Base-by-base conservation (phyloP, 2,329 filamentous ascomycete genomes). In the Fusarium brevicatenulatum region DNA sequence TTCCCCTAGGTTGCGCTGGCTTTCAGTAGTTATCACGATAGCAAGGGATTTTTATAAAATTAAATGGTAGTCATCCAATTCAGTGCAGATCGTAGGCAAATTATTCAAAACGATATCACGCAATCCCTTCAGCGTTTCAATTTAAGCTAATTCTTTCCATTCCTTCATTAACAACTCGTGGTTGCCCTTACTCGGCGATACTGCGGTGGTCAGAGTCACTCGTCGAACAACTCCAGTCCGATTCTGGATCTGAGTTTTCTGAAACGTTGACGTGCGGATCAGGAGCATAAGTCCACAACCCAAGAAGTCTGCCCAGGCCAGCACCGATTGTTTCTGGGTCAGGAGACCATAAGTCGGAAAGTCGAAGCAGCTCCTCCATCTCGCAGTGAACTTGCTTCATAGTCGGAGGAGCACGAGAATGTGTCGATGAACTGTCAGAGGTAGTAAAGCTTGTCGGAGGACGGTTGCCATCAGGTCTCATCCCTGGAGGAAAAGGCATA, bases 91-190 rank as follows among this genome's bases (percentile, higher is more conserved):
- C 9, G 2, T 28, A 28, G 12, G 44, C 10, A 2, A 28, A 10
- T 15, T 21, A 7, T 10, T 2, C 5, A 3, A 28, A 16, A 2
- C 18, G 1, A 47, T 9, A 30, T 21, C 1, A 30, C 4, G 21
- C 4, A 16, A 11, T 5, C 9, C 13, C 25, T 11, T 47, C 16
- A 0, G 1, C 2, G 9, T 7, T 28, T 21, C 44, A 46, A 10
- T 15, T 21, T 46, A 7, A 47, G 15, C 19, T 13, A 16, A 4
- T 9, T 1, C 28, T 2, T 18, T 2, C 0, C 3, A 23, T 13
- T 32, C 10, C 21, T 18, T 32, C 10, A 32, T 49, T 1, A 6
- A 4, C 3, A n/a, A n/a, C 11, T 4, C 4, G 4, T 6, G 1
- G 6, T 11, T 0, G 8, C 1, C 19, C 9, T 16, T n/a, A 47